Evolutionary conservation across 2,329 filamentous ascomycete species (phyloP).

Genomic region (Botrytis porri): DNA sequence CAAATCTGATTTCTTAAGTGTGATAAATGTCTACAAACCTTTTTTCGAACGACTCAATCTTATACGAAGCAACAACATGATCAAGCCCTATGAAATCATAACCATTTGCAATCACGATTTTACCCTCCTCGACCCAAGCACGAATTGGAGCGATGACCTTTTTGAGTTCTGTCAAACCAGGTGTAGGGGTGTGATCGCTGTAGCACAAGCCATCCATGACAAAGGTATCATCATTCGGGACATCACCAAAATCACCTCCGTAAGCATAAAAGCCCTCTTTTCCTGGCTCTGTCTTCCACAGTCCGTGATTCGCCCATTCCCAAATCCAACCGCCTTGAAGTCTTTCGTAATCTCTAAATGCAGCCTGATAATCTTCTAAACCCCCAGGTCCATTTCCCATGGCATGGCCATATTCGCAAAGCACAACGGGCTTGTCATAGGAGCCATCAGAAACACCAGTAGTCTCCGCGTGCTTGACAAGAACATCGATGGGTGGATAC

Average conservation of each 20-base stretch:
- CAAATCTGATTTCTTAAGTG: constrained; percentile 5
- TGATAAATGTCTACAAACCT: constrained; percentile 39
- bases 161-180: constrained; percentile 55
- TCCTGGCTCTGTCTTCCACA: constrained; percentile 45
- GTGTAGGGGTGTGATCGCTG: constrained; percentile 54
- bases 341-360: constrained; percentile 45
- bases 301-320: constrained; percentile 64
- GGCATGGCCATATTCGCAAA: constrained; percentile 58
- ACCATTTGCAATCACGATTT: constrained; percentile 43
- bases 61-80: constrained; percentile 47
- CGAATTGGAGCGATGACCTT: constrained; percentile 56
- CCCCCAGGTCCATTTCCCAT: constrained; percentile 75
- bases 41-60: constrained; percentile 44
- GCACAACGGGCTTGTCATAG: constrained; percentile 53
- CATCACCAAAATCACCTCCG: constrained; percentile 60
- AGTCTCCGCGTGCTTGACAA: constrained; percentile 39
- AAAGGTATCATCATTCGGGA: constrained; percentile 58
- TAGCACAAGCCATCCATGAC: constrained; percentile 59
- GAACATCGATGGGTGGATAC: constrained; percentile 50
- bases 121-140: constrained; percentile 39
- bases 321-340: constrained; percentile 50
- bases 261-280: constrained; percentile 53
- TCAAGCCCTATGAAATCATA: constrained; percentile 55
- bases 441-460: constrained; percentile 46
- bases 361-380: constrained; percentile 64